These are phyloP conservation scores for Areca catechu DNA, from an alignment of 176 grass and related monocot species.

Conservation along the genomic window DNA sequence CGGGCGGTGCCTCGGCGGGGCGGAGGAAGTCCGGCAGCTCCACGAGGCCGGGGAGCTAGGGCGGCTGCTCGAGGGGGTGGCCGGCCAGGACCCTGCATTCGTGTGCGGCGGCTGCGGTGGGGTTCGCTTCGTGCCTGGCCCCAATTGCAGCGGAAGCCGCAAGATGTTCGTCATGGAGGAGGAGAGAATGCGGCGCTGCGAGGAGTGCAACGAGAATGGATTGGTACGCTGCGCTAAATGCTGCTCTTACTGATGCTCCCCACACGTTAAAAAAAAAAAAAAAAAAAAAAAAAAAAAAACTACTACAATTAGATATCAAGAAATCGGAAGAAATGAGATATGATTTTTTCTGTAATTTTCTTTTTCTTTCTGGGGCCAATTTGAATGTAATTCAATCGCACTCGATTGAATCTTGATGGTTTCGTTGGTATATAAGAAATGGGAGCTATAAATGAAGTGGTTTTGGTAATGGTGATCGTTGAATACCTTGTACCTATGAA, in stretches of 20 bases:
- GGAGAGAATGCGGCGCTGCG: slow-evolving; percentile 15
- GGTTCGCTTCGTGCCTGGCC: slow-evolving; percentile 28
- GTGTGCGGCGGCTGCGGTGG: slow-evolving; percentile 40
- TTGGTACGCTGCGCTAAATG: slow-evolving; percentile 44
- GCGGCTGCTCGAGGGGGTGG: neutral
- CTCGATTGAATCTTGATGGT: too few relatives aligned
- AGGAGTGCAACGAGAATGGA: slow-evolving; percentile 51
- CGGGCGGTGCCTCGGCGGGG: neutral
- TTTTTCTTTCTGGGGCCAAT: too few relatives aligned
- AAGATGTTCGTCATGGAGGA: slow-evolving; percentile 34
- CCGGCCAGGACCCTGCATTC: slow-evolving; percentile 33
- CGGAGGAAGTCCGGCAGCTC: neutral
- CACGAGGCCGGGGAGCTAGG: neutral
- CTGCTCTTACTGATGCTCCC: slow-evolving; percentile 27
- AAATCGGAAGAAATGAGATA: too few relatives aligned
- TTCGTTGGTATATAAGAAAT: neutral
- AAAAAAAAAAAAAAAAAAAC: slow-evolving; percentile 7
- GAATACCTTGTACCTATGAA: neutral
- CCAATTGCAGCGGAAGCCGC: slow-evolving; percentile 28
- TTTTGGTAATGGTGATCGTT: slow-evolving; percentile 11
- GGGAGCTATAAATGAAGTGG: neutral
- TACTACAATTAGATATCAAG: neutral
- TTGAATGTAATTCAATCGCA: too few relatives aligned
- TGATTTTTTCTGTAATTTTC: too few relatives aligned
- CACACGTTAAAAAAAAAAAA: too few relatives aligned